These are phyloP conservation scores for Tetrahymena thermophila DNA, from an alignment of 73 alveolate species.

Conservation along the genomic window DNA sequence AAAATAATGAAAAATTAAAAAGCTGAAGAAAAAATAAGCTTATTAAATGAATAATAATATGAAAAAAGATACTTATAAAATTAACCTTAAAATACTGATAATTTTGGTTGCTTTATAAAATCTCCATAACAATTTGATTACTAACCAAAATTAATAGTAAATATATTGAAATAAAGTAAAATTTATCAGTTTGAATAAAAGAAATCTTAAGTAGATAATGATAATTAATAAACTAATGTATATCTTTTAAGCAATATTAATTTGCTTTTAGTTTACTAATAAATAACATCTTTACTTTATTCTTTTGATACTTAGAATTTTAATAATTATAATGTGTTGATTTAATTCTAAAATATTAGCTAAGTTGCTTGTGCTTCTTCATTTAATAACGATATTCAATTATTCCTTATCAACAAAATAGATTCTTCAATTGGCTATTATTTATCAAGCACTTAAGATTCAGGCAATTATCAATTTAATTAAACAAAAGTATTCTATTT, in stretches of 20 bases:
- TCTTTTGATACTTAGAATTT: background rate
- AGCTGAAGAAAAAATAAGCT: no score
- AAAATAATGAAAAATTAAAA: no score
- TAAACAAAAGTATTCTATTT: background rate
- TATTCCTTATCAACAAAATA: background rate
- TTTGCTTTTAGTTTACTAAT: background rate
- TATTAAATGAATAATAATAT: no score
- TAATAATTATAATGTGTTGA: no score
- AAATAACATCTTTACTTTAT: no score
- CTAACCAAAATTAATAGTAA: background rate
- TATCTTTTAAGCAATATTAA: background rate
- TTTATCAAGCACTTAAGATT: background rate
- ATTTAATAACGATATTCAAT: no score
- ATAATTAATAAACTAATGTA: background rate
- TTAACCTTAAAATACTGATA: background rate
- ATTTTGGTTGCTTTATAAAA: background rate
- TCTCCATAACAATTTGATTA: background rate
- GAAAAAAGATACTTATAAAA: background rate
- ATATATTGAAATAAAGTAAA: no score
- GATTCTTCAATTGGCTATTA: background rate
- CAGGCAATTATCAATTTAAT: background rate
- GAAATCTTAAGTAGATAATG: no score
- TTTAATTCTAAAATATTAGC: background rate
- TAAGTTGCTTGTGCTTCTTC: background rate
- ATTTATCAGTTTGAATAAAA: no score